Percentiles rank a stretch among this genome's conserved stretches.
These are phyloP conservation scores for Logfia minima DNA, from an alignment of 129 eudicot genomes.

Conservation along the genomic window DNA sequence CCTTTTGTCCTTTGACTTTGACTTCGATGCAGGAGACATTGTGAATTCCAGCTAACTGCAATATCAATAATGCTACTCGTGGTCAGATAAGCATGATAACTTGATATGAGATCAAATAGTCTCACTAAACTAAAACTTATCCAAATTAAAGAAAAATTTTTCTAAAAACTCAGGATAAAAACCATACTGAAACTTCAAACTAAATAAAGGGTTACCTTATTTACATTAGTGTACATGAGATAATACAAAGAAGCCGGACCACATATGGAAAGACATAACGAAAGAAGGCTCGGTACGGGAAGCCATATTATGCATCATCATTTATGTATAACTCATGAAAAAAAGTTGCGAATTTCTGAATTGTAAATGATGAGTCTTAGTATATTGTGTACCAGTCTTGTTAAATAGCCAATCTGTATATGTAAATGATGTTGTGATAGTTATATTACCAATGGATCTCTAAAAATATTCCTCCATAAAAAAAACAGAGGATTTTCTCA, in stretches of 20 bases:
- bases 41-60: slow-evolving; percentile 34
- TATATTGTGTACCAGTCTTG: background rate
- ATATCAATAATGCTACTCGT: background rate
- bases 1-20: slow-evolving; percentile 75
- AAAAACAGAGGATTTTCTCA: too few relatives aligned
- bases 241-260: background rate
- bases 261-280: background rate
- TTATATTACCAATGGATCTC: background rate
- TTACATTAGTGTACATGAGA: background rate
- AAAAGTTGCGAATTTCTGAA: background rate
- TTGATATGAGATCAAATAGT: background rate
- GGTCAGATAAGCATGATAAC: slow-evolving; percentile 21
- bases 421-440: background rate
- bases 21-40: slow-evolving; percentile 54
- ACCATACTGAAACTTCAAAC: background rate
- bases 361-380: background rate
- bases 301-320: background rate
- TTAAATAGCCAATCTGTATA: background rate
- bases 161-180: background rate
- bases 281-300: background rate
- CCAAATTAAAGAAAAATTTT: background rate
- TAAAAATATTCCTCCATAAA: background rate
- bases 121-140: background rate
- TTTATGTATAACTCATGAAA: background rate
- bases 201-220: background rate